These are phyloP conservation scores for Nicotiana obtusifolia DNA, from an alignment of 257 asterid species.

Conservation along the genomic window DNA sequence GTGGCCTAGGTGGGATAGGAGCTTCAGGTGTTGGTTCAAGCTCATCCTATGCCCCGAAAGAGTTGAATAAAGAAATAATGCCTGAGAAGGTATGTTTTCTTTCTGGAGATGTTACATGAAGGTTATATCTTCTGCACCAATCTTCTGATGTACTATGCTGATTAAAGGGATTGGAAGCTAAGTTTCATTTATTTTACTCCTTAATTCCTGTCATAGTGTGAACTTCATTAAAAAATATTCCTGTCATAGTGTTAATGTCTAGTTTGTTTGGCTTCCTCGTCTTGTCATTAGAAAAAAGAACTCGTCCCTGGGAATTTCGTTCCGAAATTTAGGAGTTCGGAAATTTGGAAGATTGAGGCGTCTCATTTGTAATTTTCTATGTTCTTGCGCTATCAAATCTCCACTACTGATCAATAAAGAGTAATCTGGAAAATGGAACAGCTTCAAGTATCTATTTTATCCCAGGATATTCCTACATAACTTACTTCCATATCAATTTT, in stretches of 20 bases:
- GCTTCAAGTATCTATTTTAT: not conserved
- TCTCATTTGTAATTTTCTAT: not conserved
- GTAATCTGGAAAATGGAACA: slow-evolving; percentile 3
- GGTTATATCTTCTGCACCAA: not conserved
- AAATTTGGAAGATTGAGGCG: not conserved
- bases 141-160: not conserved
- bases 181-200: not conserved
- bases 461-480: not conserved
- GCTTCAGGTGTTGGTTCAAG: slow-evolving; percentile 91
- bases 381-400: not conserved
- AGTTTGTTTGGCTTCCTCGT: not conserved
- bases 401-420: not conserved
- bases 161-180: not conserved
- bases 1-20: slow-evolving; percentile 94
- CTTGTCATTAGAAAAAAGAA: not conserved
- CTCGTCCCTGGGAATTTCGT: not conserved
- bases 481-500: not conserved
- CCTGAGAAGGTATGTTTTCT: slow-evolving; percentile 71
- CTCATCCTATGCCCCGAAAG: slow-evolving; percentile 85
- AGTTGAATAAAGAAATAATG: slow-evolving; percentile 68
- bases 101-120: slow-evolving; percentile 6
- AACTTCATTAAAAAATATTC: not conserved
- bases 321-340: not conserved
- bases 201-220: not conserved
- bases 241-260: not conserved